Base-by-base conservation (phyloP, 164 flowering plant genomes). In the Malania oleifera region DNA sequence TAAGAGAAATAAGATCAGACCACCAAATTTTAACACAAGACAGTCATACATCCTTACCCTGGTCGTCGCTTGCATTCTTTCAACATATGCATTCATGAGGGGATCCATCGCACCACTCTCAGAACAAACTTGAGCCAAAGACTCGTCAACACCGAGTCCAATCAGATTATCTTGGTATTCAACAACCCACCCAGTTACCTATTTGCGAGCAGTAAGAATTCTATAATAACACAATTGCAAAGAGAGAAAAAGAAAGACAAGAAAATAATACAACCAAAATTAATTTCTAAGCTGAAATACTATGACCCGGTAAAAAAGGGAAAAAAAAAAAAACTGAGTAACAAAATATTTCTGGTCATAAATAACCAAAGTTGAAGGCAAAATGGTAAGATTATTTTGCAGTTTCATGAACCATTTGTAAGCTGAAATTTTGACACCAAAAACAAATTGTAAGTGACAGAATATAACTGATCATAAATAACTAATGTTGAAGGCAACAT, bases 91-190 rank as follows among this genome's bases (percentile, higher is more conserved):
- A 69, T 95, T 89, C 97, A 95, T 95, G 18, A 95, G 83, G 54
- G 99, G 99, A 78, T 95, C 99, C 99, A 95, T 86, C 26, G 99
- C 75, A 72, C 99, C 99, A 84, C 99, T 91, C 79, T 95, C 97
- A 18, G 99, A 95, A 73, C 97, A 91, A 69, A 95, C 99, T 87
- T 95, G 99, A 62, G 99, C 96, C 53, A 95, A 70, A 52, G 99
- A 82, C 56, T 91, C 97, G 62, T 95, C 99, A 71, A 95, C 97
- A 50, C 99, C 99, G 71, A 95, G 93, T 24, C 79, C 97, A 62
- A 90, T 84, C 59, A 95, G 70, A 77, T 77, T 88, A 5, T 95
- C 95, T 87, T 91, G 99, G 79, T 86, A 95, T 59, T 91, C 95
- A 57, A 91, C 93, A 5, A 95, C 99, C 99, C 99, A 95, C 47